Conservation (phyloP, 805 yeast species). For the Zygotorulaspora florentina region DNA sequence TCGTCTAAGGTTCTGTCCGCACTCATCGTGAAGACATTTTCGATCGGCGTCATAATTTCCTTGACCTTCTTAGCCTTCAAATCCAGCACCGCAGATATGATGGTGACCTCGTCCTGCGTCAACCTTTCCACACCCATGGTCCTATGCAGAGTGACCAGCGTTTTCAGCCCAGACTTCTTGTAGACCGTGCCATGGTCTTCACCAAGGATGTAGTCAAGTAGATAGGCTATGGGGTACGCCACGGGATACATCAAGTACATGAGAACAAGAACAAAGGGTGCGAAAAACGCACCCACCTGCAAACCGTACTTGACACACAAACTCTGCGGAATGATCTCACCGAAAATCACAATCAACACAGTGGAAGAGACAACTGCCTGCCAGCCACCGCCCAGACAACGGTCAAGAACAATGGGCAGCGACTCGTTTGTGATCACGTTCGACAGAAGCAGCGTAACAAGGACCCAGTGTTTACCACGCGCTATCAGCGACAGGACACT, state of each 20-base stretch:
- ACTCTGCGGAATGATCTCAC: slow-evolving; percentile 95
- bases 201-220: slow-evolving; percentile 79
- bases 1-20: slow-evolving; percentile 82
- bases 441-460: slow-evolving; percentile 78
- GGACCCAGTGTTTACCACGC: slow-evolving; percentile 92
- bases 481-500: slow-evolving; percentile 69
- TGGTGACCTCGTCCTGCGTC: slow-evolving; percentile 93
- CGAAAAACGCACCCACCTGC: slow-evolving; percentile 81
- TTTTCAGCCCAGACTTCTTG: slow-evolving; percentile 87
- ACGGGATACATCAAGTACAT: slow-evolving; percentile 91
- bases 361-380: slow-evolving; percentile 95
- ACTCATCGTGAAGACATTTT: slow-evolving; percentile 81
- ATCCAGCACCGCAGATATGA: slow-evolving; percentile 89
- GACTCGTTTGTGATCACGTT: slow-evolving; percentile 94
- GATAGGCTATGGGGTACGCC: slow-evolving; percentile 82
- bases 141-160: slow-evolving; percentile 86
- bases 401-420: slow-evolving; percentile 86
- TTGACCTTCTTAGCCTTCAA: slow-evolving; percentile 85
- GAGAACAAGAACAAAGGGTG: slow-evolving; percentile 78
- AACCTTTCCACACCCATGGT: slow-evolving; percentile 94
- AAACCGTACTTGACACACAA: slow-evolving; percentile 90
- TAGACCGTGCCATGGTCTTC: slow-evolving; percentile 96
- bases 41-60: slow-evolving; percentile 90
- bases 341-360: slow-evolving; percentile 86
- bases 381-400: slow-evolving; percentile 95